phyloP scores from a whole-genome alignment of 768 basidiomycete genomes.

The Polyporus arcularius region DNA sequence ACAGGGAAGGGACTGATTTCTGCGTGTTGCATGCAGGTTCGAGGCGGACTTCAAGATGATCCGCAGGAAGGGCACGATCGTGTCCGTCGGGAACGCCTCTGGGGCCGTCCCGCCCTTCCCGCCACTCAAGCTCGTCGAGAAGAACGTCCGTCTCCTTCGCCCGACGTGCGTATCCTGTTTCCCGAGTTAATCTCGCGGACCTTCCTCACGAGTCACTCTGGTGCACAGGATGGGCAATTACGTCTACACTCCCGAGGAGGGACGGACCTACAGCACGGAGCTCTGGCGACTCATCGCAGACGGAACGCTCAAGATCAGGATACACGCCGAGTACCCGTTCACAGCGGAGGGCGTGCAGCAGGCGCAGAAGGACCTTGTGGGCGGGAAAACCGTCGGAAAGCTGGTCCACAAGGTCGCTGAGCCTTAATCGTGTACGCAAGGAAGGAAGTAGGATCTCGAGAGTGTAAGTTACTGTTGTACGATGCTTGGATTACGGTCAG shows the following conservation, averaged over 20 bases:
- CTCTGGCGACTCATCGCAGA: constrained; percentile 62
- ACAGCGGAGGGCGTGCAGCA: constrained; percentile 74
- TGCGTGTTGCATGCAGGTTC: constrained; percentile 45
- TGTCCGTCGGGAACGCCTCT: constrained; percentile 91
- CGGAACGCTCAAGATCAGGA: constrained; percentile 62
- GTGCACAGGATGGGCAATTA: constrained; percentile 68
- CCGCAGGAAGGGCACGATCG: constrained; percentile 85
- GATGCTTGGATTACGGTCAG: no score
- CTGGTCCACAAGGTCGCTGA: constrained; percentile 70
- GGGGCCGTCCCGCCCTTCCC: constrained; percentile 79
- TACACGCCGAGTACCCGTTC: constrained; percentile 83
- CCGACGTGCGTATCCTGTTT: constrained; percentile 53
- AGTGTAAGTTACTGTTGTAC: no score
- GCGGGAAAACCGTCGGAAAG: constrained; percentile 83
- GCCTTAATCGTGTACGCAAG: neutral
- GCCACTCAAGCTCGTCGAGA: constrained; percentile 70
- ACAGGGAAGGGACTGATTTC: neutral
- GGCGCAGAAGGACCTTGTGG: constrained; percentile 75
- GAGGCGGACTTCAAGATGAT: constrained; percentile 80
- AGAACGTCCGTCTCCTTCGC: constrained; percentile 78
- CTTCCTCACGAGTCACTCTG: neutral
- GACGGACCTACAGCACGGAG: constrained; percentile 59
- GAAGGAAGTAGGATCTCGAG: no score
- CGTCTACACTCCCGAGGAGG: constrained; percentile 72
- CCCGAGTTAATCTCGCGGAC: constrained; percentile 8